Base-by-base conservation (phyloP, 164 flowering plant species). In the Liquidambar formosana region DNA sequence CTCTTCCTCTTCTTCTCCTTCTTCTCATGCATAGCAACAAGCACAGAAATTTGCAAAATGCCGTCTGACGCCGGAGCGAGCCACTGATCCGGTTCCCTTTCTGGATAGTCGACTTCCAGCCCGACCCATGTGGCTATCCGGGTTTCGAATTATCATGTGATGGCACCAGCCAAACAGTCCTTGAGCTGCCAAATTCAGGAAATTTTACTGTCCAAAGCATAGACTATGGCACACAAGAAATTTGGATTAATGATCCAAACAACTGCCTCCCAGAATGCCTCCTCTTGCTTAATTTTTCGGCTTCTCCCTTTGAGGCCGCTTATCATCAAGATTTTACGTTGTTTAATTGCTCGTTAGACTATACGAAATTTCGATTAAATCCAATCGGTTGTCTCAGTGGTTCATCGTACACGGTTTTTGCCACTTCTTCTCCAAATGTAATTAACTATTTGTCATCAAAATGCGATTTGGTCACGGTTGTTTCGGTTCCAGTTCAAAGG, bases 71-170 rank as follows among this genome's bases (percentile, higher is more conserved):
- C 67, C 71, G 22, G 13, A 15, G 43, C n/a, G 75, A 66, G 19
- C 82, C 77, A 10, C 0, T 9, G 10, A 77, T 83, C 33, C 77
- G 75, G 10, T 83, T 83, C 77, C 86, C 86, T 1, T 83, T 81
- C 38, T 75, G 73, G 43, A 57, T 80, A 1, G 6, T 4, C 0
- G 56, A 46, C 64, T 58, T 11, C 8, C 84, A 80, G 54, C 71
- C 75, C 1, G 8, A 51, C 22, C 16, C 72, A 0, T 78, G 75
- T 45, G 83, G 66, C 26, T 75, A 48, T 43, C 60, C 71, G 38
- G 73, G 61, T 22, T 71, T 74, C 61, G 63, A 64, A 27, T 26
- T 84, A 18, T 59, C 66, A 25, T 84, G 88, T 49, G 63, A 69
- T 26, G 14, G 3, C 56, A 0, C 33, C 2, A 74, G 61, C 57